Conservation (phyloP, 2,329 filamentous ascomycete genomes). For the Phialocephala sp. region DNA sequence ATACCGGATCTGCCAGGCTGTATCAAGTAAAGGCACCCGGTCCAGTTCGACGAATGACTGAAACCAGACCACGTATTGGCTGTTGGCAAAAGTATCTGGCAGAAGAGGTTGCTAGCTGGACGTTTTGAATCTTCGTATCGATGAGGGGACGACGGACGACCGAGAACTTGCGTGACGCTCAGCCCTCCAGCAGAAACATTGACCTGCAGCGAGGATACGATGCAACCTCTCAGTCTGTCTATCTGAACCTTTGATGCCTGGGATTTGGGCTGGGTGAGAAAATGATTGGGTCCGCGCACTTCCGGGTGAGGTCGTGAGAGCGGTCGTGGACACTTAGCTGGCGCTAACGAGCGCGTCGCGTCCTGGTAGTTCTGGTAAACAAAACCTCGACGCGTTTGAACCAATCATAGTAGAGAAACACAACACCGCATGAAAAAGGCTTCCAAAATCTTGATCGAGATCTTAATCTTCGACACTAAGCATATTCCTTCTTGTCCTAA, state of each 20-base stretch:
- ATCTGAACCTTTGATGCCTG: conserved; percentile 10
- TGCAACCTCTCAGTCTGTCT: conserved; percentile 2
- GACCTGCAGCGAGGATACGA: conserved; percentile 3
- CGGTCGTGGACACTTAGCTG: conserved; percentile 14
- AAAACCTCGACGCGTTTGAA: conserved; percentile 4
- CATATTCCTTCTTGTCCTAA: background rate
- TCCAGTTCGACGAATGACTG: conserved; percentile 12
- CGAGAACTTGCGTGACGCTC: conserved; percentile 8
- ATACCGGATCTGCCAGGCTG: conserved; percentile 14
- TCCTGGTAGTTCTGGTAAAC: background rate
- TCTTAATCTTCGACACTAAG: background rate
- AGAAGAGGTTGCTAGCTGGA: conserved; percentile 7
- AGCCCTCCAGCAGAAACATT: conserved; percentile 4
- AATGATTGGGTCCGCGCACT: conserved; percentile 10
- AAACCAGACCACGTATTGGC: conserved; percentile 6
- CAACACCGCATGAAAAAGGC: background rate
- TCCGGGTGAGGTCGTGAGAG: conserved; percentile 13
- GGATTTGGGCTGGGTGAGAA: conserved; percentile 5
- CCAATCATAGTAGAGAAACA: background rate
- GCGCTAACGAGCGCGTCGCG: conserved; percentile 17
- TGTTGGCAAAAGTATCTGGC: conserved; percentile 13
- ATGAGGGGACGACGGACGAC: background rate
- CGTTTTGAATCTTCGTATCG: conserved; percentile 4
- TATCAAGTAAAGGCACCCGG: conserved; percentile 17
- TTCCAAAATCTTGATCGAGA: conserved; percentile 2